These are phyloP conservation scores for Monilinia fructigena DNA, from an alignment of 2,329 filamentous ascomycete species.

Conservation along the genomic window DNA sequence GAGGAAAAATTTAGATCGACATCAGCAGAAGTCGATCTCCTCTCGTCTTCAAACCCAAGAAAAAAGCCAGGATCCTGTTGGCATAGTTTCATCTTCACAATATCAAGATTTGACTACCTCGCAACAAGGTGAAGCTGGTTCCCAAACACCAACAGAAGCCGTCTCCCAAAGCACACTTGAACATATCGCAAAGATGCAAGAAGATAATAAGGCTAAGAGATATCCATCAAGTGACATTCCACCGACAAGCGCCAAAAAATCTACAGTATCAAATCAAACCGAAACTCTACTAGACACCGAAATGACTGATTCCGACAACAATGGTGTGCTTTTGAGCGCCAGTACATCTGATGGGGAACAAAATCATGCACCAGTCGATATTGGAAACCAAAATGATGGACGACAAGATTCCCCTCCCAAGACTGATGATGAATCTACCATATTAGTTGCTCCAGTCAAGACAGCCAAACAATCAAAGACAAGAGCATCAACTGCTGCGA, in stretches of 20 bases:
- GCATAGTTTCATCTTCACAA: not conserved
- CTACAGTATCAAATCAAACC: too few relatives aligned
- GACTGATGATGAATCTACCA: not conserved
- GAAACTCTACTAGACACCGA: not conserved
- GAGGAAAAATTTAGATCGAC: not conserved
- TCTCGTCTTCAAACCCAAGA: not conserved
- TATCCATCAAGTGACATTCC: conserved; percentile 8
- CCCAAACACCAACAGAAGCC: conserved; percentile 7
- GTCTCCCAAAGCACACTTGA: not conserved
- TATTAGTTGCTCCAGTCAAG: not conserved
- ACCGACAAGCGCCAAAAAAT: not conserved
- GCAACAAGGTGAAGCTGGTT: not conserved
- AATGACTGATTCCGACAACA: not conserved
- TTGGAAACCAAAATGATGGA: conserved; percentile 10
- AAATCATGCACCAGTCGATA: not conserved
- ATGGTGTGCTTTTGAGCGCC: not conserved
- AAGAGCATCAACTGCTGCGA: not conserved
- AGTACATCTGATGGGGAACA: not conserved
- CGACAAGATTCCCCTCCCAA: not conserved
- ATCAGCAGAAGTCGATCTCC: not conserved
- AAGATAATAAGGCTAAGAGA: not conserved
- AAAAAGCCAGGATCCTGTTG: not conserved
- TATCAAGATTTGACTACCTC: not conserved
- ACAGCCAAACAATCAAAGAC: not conserved
- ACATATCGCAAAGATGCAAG: not conserved